phyloP scores from a whole-genome alignment of 306 rosid species.

The Cicer yamashitae region DNA sequence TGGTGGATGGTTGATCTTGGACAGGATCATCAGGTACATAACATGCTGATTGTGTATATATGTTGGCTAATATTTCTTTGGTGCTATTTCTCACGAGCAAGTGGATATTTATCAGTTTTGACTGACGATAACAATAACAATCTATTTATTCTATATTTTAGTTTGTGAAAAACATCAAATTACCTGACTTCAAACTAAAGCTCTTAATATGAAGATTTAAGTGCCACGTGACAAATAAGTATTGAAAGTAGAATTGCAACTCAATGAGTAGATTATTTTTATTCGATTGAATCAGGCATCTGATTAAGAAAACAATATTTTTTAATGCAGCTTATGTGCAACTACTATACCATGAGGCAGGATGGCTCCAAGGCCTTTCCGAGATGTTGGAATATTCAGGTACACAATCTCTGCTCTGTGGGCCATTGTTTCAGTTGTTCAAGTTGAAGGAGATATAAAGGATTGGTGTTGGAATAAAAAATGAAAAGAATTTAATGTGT shows the following conservation, averaged over 20 bases:
- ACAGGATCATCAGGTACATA: conserved; percentile 79
- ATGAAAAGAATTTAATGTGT: background rate
- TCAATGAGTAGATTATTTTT: conserved; percentile 20
- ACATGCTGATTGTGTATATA: background rate
- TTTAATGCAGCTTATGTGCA: conserved; percentile 85
- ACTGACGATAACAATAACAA: background rate
- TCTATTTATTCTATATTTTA: background rate
- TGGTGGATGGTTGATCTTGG: conserved; percentile 98
- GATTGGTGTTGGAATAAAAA: background rate
- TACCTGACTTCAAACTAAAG: conserved; percentile 3
- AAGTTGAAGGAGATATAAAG: background rate
- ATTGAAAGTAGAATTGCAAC: conserved; percentile 22
- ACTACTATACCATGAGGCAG: conserved; percentile 85
- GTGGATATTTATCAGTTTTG: conserved; percentile 6
- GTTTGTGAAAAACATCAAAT: background rate
- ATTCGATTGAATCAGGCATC: conserved; percentile 16
- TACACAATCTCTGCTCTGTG: conserved; percentile 37
- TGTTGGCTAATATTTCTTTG: background rate
- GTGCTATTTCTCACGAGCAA: conserved; percentile 3
- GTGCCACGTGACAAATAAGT: conserved; percentile 12
- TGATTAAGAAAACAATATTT: conserved; percentile 27
- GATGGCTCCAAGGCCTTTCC: conserved; percentile 88
- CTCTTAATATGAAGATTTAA: background rate
- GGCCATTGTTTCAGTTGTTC: background rate
- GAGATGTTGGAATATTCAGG: conserved; percentile 91